Base-by-base conservation (phyloP, 495 filamentous ascomycete species). In the Penicillium lividum region DNA sequence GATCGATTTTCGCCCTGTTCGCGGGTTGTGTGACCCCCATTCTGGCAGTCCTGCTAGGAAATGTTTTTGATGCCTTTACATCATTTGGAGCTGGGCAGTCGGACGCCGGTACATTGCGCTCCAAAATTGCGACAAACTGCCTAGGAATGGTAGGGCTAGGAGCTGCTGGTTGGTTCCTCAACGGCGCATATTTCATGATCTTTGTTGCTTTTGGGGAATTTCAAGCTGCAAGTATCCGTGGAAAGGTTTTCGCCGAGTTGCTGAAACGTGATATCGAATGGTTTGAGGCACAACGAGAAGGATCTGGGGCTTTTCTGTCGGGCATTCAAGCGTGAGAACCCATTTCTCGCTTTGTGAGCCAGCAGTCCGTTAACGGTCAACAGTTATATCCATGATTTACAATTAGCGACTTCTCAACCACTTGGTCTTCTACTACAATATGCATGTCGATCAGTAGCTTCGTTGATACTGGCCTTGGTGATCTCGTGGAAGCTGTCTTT, bases 401-500 rank as follows among this genome's bases (percentile, higher is more conserved):
- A 97, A 64, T 78, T 83, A 18, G 89, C 90, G 0, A 86, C 86
- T 2, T 92, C 92, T 1, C 86, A 91, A 58, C 89, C 89, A 0
- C 72, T 98, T 0, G 93, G 91, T 3, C 83, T 86, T 56, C 63
- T 86, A 1, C 57, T 88, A 18, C 83, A 88, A 56, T 84, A 88
- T 52, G 63, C 82, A 3, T 79, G 86, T 25, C 83, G 85, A 38
- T 78, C 83, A 3, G 2, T 88, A 13, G 81, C 82, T 7, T 86
- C 88, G 13, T 75, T 97, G 5, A 75, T 69, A 4, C 71, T 97
- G 7, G 90, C 91, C 0, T 79, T 97, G 11, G 86, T 84, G 63
- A 87, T 82, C 55, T 92, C 91, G 0, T 97, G 88, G 91, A 85
- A 88, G 51, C 80, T 98, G 7, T 93, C 92, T 0, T 74, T 97